Conservation (phyloP, 139 green algal genomes). For the Tetradesmus obliquus region DNA sequence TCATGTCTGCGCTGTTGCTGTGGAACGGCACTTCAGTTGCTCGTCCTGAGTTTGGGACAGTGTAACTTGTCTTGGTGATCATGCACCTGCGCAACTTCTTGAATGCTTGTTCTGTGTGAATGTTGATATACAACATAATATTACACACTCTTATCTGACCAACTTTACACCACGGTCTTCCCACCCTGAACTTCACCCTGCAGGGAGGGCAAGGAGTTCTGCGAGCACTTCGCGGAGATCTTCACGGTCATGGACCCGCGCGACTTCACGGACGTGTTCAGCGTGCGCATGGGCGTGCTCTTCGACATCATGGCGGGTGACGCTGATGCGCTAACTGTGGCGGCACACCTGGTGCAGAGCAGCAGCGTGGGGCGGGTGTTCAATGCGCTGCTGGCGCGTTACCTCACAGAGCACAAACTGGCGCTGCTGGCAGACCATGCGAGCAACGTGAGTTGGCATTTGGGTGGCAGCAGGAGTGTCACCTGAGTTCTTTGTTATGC, state of each 20-base stretch:
- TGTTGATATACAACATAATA: too few relatives aligned
- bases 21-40: too few relatives aligned
- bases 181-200: too few relatives aligned
- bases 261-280: constrained; percentile 93
- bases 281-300: constrained; percentile 34
- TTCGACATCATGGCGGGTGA: constrained; percentile 39
- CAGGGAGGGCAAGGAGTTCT: constrained; percentile 62
- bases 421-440: constrained; percentile 52
- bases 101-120: too few relatives aligned
- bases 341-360: constrained; percentile 43
- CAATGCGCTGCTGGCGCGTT: constrained; percentile 52
- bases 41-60: too few relatives aligned
- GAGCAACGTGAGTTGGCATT: constrained; percentile 27
- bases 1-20: too few relatives aligned
- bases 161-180: too few relatives aligned
- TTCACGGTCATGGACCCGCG: constrained; percentile 86
- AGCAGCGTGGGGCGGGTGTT: constrained; percentile 34
- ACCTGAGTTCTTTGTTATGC: not conserved
- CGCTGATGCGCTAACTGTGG: constrained; percentile 42
- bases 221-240: constrained; percentile 84
- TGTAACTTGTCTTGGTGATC: too few relatives aligned
- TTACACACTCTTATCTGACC: too few relatives aligned
- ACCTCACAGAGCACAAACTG: constrained; percentile 67
- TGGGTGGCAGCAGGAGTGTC: not conserved
- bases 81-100: too few relatives aligned